phyloP scores from a whole-genome alignment of 306 rosid genomes.

The Datisca glomerata region DNA sequence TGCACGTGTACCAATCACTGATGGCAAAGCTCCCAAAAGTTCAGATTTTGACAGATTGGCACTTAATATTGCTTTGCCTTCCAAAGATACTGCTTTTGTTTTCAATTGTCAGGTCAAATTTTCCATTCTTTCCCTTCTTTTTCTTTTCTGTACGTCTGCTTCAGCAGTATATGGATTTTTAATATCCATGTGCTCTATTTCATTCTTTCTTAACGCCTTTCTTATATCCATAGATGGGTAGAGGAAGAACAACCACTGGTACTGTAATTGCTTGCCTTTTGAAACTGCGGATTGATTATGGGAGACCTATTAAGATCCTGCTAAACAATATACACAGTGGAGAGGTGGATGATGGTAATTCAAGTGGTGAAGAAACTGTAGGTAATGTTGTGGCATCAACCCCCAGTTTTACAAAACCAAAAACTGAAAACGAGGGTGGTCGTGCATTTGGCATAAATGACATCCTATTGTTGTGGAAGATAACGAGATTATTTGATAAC shows the following conservation, averaged over 20 bases:
- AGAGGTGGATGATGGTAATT: constrained; percentile 44
- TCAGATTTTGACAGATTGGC: constrained; percentile 74
- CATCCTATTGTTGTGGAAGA: constrained; percentile 81
- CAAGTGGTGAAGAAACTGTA: constrained; percentile 67
- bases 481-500: constrained; percentile 73
- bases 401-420: constrained; percentile 21
- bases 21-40: constrained; percentile 90
- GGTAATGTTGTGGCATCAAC: constrained; percentile 21
- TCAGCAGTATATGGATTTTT: too few relatives aligned
- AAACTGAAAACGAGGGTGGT: constrained; percentile 31
- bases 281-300: constrained; percentile 72
- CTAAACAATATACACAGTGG: constrained; percentile 33
- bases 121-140: constrained; percentile 20
- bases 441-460: constrained; percentile 80
- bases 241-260: constrained; percentile 92
- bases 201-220: constrained; percentile 10
- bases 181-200: constrained; percentile 4
- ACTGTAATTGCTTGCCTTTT: constrained; percentile 88
- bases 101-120: constrained; percentile 78
- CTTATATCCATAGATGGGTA: constrained; percentile 59
- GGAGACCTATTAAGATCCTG: constrained; percentile 69
- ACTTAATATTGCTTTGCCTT: constrained; percentile 62
- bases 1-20: constrained; percentile 92
- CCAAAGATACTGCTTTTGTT: constrained; percentile 67
- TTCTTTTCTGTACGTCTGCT: too few relatives aligned